Percentiles rank a stretch among this genome's conserved stretches.
These are phyloP conservation scores for Rubus idaeus DNA, from an alignment of 306 rosid genomes.

Conservation along the genomic window DNA sequence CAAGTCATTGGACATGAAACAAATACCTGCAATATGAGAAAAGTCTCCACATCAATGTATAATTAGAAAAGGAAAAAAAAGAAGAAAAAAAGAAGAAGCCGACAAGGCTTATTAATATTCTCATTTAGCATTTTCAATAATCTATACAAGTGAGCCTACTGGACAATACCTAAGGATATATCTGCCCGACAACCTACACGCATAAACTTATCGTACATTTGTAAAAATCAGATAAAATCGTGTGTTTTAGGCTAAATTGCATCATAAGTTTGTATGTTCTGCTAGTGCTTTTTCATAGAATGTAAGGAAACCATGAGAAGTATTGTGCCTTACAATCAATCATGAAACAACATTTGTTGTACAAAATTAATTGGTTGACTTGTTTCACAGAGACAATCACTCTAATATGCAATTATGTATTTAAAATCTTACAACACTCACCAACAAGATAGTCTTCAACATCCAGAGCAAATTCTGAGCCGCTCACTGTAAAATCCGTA, in stretches of 20 bases:
- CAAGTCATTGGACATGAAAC: slow-evolving; percentile 96
- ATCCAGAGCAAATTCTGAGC: slow-evolving; percentile 71
- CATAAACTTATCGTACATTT: not conserved
- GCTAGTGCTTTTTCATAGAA: not conserved
- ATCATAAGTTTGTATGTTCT: not conserved
- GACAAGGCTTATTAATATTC: not conserved
- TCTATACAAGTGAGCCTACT: not conserved
- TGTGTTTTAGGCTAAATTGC: not conserved
- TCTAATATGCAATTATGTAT: slow-evolving; percentile 7
- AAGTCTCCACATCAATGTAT: slow-evolving; percentile 33
- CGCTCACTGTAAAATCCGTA: slow-evolving; percentile 57
- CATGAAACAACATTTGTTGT: not conserved
- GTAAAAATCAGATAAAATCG: not conserved
- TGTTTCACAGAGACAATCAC: slow-evolving; percentile 13
- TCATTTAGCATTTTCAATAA: slow-evolving; percentile 4
- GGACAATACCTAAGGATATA: not conserved
- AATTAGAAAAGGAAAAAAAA: not conserved
- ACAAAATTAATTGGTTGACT: not conserved
- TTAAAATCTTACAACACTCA: slow-evolving; percentile 39
- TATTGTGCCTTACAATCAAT: not conserved
- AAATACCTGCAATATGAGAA: slow-evolving; percentile 62
- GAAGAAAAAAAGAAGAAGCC: not conserved
- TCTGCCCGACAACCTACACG: not conserved
- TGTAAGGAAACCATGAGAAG: not conserved
- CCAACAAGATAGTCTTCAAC: slow-evolving; percentile 89